Percentiles rank a stretch among this genome's conserved stretches.
These are phyloP conservation scores for Gossypium trilobum DNA, from an alignment of 441 rosid genomes.

Conservation along the genomic window DNA sequence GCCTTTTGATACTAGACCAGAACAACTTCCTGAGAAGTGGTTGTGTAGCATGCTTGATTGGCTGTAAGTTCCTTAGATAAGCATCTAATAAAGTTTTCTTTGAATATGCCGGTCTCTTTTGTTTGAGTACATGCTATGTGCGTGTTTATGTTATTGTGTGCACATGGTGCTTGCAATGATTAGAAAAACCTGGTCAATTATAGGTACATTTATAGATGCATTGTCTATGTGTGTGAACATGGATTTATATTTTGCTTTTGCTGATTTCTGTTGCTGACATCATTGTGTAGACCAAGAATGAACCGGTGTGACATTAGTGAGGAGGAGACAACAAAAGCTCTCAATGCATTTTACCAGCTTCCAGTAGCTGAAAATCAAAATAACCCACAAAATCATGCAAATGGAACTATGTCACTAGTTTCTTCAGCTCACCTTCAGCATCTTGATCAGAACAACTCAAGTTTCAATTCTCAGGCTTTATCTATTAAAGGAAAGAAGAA, in stretches of 20 bases:
- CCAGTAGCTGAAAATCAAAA: conserved; percentile 23
- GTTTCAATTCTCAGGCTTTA: conserved; percentile 23
- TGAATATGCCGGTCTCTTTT: conserved; percentile 8
- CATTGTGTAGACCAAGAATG: conserved; percentile 61
- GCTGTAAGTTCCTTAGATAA: conserved; percentile 54
- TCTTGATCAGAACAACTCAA: conserved; percentile 25
- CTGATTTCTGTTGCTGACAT: conserved; percentile 25
- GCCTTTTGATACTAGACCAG: conserved; percentile 38
- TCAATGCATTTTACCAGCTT: conserved; percentile 23
- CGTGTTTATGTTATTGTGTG: conserved; percentile 3
- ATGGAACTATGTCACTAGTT: conserved; percentile 19
- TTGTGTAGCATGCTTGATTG: conserved; percentile 67
- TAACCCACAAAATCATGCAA: conserved; percentile 27
- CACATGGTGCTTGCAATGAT: background rate
- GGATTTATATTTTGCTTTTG: conserved; percentile 9
- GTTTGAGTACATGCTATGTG: background rate
- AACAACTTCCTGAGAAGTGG: conserved; percentile 66
- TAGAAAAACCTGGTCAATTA: background rate
- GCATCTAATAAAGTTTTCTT: background rate
- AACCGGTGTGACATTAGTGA: conserved; percentile 54
- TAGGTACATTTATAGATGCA: conserved; percentile 8
- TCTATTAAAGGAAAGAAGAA: conserved; percentile 33
- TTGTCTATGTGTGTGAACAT: conserved; percentile 6
- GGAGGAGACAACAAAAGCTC: conserved; percentile 56
- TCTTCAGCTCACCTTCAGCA: conserved; percentile 20